Conservation (phyloP, 2,329 filamentous ascomycete species). For the Alternaria panax region DNA sequence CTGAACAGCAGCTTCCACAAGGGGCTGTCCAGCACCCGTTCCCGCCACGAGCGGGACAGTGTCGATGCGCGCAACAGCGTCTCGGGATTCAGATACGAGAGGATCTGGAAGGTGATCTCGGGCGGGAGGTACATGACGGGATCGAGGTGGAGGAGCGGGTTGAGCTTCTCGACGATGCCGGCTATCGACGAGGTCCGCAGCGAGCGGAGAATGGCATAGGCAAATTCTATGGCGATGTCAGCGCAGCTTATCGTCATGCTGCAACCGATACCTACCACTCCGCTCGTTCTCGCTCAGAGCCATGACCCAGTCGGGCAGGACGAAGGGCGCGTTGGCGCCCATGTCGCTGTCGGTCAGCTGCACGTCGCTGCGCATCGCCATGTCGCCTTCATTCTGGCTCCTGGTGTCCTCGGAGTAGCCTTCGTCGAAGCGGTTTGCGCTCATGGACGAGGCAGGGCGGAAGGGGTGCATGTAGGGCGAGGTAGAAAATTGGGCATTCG, state of each 20-base stretch:
- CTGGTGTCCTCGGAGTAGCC: slow-evolving; percentile 82
- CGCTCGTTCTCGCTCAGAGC: slow-evolving; percentile 62
- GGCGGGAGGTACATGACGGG: slow-evolving; percentile 85
- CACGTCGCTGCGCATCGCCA: slow-evolving; percentile 48
- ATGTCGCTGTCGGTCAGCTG: slow-evolving; percentile 45
- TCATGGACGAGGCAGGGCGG: slow-evolving; percentile 48
- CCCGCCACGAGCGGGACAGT: slow-evolving; percentile 83
- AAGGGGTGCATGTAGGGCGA: slow-evolving; percentile 48
- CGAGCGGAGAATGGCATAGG: slow-evolving; percentile 77
- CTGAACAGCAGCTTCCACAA: slow-evolving; percentile 87
- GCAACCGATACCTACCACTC: slow-evolving; percentile 56
- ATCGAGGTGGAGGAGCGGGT: slow-evolving; percentile 88
- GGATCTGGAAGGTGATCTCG: slow-evolving; percentile 89
- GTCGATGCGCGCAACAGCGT: slow-evolving; percentile 81
- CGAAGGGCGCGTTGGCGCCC: slow-evolving; percentile 41
- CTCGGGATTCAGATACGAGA: slow-evolving; percentile 82
- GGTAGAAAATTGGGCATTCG: slow-evolving; percentile 36
- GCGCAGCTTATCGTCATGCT: neutral
- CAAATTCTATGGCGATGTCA: slow-evolving; percentile 68
- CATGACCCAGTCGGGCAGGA: slow-evolving; percentile 63
- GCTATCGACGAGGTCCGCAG: slow-evolving; percentile 82
- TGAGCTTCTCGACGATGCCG: slow-evolving; percentile 79
- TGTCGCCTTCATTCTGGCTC: slow-evolving; percentile 56
- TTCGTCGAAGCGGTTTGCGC: slow-evolving; percentile 69
- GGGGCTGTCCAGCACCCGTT: slow-evolving; percentile 79